These are phyloP conservation scores for Akanthomyces dipterigenus DNA, from an alignment of 2,329 filamentous ascomycete species.

Conservation along the genomic window DNA sequence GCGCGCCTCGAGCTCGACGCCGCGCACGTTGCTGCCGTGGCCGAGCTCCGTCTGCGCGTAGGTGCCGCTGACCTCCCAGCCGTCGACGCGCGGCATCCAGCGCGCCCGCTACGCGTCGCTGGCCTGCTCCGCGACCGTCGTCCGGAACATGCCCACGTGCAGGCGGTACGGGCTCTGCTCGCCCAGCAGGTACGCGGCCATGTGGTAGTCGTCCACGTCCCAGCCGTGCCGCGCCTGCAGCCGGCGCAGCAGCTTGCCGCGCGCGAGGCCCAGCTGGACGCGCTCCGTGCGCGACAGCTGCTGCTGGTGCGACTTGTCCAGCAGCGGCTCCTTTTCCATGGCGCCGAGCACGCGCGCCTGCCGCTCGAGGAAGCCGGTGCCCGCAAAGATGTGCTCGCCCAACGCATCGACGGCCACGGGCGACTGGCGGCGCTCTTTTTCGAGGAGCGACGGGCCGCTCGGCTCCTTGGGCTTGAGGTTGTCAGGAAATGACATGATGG, in stretches of 20 bases:
- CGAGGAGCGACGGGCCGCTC: conserved; percentile 62
- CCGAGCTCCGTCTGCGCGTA: conserved; percentile 78
- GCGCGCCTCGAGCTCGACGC: conserved; percentile 64
- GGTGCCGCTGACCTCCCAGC: conserved; percentile 68
- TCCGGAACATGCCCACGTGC: conserved; percentile 45
- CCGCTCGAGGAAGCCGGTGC: conserved; percentile 51
- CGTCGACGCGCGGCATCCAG: conserved; percentile 61
- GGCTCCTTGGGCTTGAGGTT: conserved; percentile 42
- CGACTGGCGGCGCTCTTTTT: conserved; percentile 61
- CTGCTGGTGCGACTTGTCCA: conserved; percentile 74
- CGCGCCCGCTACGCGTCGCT: conserved; percentile 66
- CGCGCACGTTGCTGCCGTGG: conserved; percentile 70
- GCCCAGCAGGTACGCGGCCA: conserved; percentile 61
- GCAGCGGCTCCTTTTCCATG: conserved; percentile 61
- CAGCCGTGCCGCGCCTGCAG: conserved; percentile 63
- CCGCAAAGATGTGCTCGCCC: conserved; percentile 60
- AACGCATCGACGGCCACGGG: conserved; percentile 61
- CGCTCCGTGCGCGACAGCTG: conserved; percentile 63
- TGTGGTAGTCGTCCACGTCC: conserved; percentile 54
- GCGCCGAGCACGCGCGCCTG: conserved; percentile 56
- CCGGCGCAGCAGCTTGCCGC: conserved; percentile 63
- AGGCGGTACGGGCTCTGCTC: conserved; percentile 70
- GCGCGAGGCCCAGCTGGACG: conserved; percentile 61
- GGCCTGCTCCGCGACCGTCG: conserved; percentile 63
- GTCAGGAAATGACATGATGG: conserved; percentile 5